Percentiles rank a stretch among this genome's conserved stretches.
Evolutionary conservation across 192 early-diverging fungal species (phyloP).

Genomic region (Linnemannia hyalina): DNA sequence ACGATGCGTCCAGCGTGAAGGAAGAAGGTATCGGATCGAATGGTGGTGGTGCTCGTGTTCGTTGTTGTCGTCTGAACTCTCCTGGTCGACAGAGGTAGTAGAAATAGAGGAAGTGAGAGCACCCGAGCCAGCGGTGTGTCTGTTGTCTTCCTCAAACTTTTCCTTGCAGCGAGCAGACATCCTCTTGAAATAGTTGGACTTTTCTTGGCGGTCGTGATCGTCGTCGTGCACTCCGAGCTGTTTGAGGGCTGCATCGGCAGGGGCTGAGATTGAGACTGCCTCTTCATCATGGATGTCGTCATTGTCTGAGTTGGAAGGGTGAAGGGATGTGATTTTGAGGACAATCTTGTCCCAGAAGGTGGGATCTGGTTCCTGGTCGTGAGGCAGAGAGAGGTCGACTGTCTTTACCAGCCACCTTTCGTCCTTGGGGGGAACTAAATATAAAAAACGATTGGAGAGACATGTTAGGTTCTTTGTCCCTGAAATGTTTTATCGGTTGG

Average conservation of each 20-base stretch:
- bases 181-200: conserved; percentile 34
- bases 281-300: conserved; percentile 4
- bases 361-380: conserved; percentile 20
- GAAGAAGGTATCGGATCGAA: background rate
- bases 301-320: conserved; percentile 1
- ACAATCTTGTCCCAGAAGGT: conserved; percentile 40
- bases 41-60: conserved; percentile 3
- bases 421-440: conserved; percentile 43
- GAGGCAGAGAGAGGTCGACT: conserved; percentile 22
- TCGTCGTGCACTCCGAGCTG: conserved; percentile 23
- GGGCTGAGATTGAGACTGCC: conserved; percentile 26
- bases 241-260: conserved; percentile 27
- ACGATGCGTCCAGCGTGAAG: background rate
- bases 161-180: conserved; percentile 41
- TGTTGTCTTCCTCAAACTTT: conserved; percentile 38
- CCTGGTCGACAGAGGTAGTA: background rate
- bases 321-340: conserved; percentile 3
- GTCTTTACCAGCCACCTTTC: conserved; percentile 48
- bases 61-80: background rate
- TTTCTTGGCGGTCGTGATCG: conserved; percentile 24
- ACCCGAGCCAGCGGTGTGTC: background rate
- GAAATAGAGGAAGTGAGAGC: background rate
- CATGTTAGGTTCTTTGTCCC: background rate
- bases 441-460: background rate
- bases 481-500: background rate